These are phyloP conservation scores for Dendryphion nanum DNA, from an alignment of 2,329 filamentous ascomycete species.

Conservation along the genomic window DNA sequence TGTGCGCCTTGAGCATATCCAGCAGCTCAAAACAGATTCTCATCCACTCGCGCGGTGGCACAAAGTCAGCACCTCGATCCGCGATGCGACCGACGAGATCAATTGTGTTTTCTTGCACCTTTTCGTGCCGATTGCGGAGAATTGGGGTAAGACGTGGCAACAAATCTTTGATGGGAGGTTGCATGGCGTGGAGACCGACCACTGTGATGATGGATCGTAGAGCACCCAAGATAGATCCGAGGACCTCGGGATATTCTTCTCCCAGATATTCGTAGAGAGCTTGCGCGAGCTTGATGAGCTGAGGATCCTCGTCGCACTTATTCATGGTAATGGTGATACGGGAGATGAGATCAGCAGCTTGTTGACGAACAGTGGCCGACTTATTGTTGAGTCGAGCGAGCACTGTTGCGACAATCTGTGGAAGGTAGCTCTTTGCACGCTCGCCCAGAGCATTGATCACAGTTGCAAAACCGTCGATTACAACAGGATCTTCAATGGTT, in stretches of 20 bases:
- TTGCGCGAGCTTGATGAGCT: slow-evolving; percentile 92
- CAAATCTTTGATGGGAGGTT: slow-evolving; percentile 94
- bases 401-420: slow-evolving; percentile 95
- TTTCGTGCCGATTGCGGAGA: slow-evolving; percentile 95
- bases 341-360: slow-evolving; percentile 93
- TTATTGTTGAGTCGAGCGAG: slow-evolving; percentile 98
- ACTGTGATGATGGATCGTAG: slow-evolving; percentile 96
- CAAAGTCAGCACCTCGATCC: slow-evolving; percentile 91
- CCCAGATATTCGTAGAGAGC: slow-evolving; percentile 97
- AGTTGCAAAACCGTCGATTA: slow-evolving; percentile 96
- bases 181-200: slow-evolving; percentile 97
- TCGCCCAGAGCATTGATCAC: slow-evolving; percentile 93
- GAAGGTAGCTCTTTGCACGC: slow-evolving; percentile 92
- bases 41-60: slow-evolving; percentile 99
- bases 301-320: slow-evolving; percentile 91
- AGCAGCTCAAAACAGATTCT: slow-evolving; percentile 98
- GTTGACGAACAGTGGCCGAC: slow-evolving; percentile 91
- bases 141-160: slow-evolving; percentile 96
- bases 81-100: slow-evolving; percentile 97
- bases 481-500: slow-evolving; percentile 90
- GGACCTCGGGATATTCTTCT: slow-evolving; percentile 96
- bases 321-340: slow-evolving; percentile 99
- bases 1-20: slow-evolving; percentile 99
- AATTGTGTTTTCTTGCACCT: slow-evolving; percentile 98
- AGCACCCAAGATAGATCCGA: slow-evolving; percentile 93